Base-by-base conservation (phyloP, 1,284 basidiomycete species). In the Microbotryum scabiosae region DNA sequence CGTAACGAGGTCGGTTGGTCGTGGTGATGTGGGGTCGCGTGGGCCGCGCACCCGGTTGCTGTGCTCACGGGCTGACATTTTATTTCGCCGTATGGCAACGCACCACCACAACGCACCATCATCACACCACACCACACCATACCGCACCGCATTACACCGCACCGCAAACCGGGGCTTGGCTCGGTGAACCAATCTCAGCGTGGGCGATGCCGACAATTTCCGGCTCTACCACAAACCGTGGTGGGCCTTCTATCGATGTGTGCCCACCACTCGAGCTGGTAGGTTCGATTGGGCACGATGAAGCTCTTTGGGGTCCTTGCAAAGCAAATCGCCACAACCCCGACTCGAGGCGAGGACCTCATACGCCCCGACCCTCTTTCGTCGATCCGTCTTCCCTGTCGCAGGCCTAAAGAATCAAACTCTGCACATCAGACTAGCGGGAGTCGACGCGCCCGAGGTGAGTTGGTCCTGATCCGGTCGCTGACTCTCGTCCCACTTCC, bases 401-500 rank as follows among this genome's bases (percentile, higher is more conserved):
- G n/a, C 87, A 59, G 88, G 82, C 1, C 77, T 90, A 54, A 85
- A 82, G 72, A 81, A 85, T 64, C 77, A 88, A 69, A 93, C 90
- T 0, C 79, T 94, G 21, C 85, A 86, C 69, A 84, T 96, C 51
- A 83, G 91, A 26, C 82, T 94, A 52, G 87, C 87, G 10, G 91
- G 88, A 0, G 83, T 90, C 12, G 91, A 96, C 73, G 91, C 91
- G 2, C 91, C 91, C 0, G 91, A 94, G 79, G 87, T 86, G 36
- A 12, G 46, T 30, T 43, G 3, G 8, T 25, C 44, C 32, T 12
- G 21, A 25, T 9, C 51, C 18, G 16, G 14, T 25, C 14, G 14
- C 21, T 32, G 1, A 36, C 20, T 28, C 14, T 8, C 47, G 16
- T 23, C 28, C 23, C 47, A 49, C 21, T 18, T 18, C 10, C 12